Conservation (phyloP, 2,329 filamentous ascomycete species). For the Pseudocercospora ulei region DNA sequence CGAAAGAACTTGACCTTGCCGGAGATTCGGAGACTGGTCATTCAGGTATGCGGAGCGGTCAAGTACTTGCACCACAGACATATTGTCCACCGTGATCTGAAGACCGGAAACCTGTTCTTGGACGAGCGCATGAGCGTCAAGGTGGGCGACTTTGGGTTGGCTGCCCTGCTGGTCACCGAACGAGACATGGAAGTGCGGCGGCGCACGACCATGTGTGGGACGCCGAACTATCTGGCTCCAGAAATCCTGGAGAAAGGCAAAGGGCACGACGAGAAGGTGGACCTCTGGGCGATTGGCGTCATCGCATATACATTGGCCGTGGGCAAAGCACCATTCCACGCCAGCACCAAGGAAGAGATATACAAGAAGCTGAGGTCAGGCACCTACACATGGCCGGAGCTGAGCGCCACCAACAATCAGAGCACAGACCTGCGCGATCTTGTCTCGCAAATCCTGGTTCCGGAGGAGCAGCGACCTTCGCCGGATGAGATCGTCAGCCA, state of each 20-base stretch:
- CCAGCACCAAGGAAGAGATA: slow-evolving; percentile 75
- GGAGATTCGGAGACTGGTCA: slow-evolving; percentile 5
- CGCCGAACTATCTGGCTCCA: slow-evolving; percentile 95
- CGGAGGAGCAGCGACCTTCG: slow-evolving; percentile 63
- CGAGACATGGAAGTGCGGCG: slow-evolving; percentile 74
- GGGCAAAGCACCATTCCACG: slow-evolving; percentile 93
- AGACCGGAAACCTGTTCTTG: slow-evolving; percentile 96
- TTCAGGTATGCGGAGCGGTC: slow-evolving; percentile 80
- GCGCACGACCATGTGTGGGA: slow-evolving; percentile 88
- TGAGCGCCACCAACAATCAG: slow-evolving; percentile 55
- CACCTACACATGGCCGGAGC: slow-evolving; percentile 69
- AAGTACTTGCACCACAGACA: slow-evolving; percentile 96
- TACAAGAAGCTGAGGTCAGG: slow-evolving; percentile 59
- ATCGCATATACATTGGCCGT: slow-evolving; percentile 98
- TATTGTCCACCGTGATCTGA: slow-evolving; percentile 91
- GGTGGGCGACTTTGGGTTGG: slow-evolving; percentile 92
- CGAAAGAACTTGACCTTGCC: slow-evolving; percentile 84
- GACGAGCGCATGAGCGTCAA: slow-evolving; percentile 95
- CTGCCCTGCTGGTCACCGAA: slow-evolving; percentile 80
- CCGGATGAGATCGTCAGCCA: slow-evolving; percentile 72
- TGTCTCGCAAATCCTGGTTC: slow-evolving; percentile 64
- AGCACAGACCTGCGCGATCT: slow-evolving; percentile 72
- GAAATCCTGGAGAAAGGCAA: slow-evolving; percentile 93
- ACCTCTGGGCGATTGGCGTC: slow-evolving; percentile 95
- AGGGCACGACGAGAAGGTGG: slow-evolving; percentile 94